Conservation (phyloP, 1,139 yeast genomes). For the Kodamaea derodonti region DNA sequence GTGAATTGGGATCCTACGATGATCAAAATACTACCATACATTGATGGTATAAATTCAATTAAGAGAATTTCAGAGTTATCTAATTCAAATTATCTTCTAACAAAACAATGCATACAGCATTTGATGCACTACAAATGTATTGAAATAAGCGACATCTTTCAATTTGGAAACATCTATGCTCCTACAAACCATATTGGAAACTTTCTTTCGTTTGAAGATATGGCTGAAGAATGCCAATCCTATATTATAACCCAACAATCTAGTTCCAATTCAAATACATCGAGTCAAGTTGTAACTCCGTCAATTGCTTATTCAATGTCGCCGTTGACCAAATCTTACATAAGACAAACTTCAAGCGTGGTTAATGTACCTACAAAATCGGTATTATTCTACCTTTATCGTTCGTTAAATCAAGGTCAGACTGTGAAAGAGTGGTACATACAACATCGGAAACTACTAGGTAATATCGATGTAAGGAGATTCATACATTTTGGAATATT, state of each 20-base stretch:
- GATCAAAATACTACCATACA: slow-evolving; percentile 79
- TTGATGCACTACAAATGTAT: slow-evolving; percentile 86
- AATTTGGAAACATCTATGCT: slow-evolving; percentile 83
- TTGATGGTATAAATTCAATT: slow-evolving; percentile 85
- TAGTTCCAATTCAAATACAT: background rate
- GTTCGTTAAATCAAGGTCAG: slow-evolving; percentile 75
- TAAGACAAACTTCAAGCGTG: slow-evolving; percentile 2
- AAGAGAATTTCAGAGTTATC: slow-evolving; percentile 74
- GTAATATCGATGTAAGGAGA: slow-evolving; percentile 72
- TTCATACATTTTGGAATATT: slow-evolving; percentile 85
- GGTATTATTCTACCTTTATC: slow-evolving; percentile 67
- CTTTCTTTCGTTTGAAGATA: slow-evolving; percentile 52
- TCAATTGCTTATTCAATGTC: slow-evolving; percentile 6
- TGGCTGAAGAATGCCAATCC: slow-evolving; percentile 84
- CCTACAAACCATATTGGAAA: slow-evolving; percentile 75
- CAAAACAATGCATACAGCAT: slow-evolving; percentile 87
- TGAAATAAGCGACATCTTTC: slow-evolving; percentile 79
- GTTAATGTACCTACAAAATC: slow-evolving; percentile 55
- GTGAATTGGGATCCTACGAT: slow-evolving; percentile 97
- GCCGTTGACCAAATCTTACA: slow-evolving; percentile 7
- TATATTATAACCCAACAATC: slow-evolving; percentile 49
- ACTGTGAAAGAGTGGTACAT: slow-evolving; percentile 78
- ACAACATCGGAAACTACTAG: slow-evolving; percentile 54
- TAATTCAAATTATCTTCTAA: slow-evolving; percentile 72
- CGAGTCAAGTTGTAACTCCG: slow-evolving; percentile 7